A percentile compares a stretch with the other conserved stretches of the same genome.
Conservation (phyloP, 306 rosid genomes). For the Pachyrhizus erosus region DNA sequence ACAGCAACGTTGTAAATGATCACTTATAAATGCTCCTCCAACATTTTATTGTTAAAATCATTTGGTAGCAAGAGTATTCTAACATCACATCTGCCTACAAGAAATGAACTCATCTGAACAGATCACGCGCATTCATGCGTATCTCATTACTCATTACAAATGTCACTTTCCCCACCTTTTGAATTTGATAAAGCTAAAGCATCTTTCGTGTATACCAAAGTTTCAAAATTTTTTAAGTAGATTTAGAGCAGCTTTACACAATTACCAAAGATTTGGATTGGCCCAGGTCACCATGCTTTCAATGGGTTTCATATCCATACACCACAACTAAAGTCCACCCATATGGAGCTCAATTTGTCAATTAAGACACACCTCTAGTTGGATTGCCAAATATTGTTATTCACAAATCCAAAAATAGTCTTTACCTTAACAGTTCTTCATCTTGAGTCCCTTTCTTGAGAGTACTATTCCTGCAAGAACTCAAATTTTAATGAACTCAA, state of each 20-base stretch:
- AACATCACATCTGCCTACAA: not conserved
- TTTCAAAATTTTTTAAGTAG: not conserved
- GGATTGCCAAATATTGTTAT: slow-evolving; percentile 12
- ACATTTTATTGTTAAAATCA: not conserved
- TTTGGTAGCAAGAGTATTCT: not conserved
- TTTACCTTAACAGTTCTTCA: slow-evolving; percentile 87
- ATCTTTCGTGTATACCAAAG: no score
- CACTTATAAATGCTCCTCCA: not conserved
- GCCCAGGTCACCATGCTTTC: not conserved
- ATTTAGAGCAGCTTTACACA: not conserved
- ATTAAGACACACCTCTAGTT: not conserved
- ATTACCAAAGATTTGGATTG: not conserved
- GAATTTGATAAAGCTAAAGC: not conserved
- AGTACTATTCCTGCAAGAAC: slow-evolving; percentile 62
- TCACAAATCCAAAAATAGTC: slow-evolving; percentile 30
- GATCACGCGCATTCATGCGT: not conserved
- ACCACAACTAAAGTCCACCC: not conserved
- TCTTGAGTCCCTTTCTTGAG: slow-evolving; percentile 57
- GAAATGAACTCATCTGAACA: not conserved
- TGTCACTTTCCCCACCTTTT: not conserved
- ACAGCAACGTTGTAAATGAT: not conserved
- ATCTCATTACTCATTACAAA: not conserved
- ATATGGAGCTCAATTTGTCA: not conserved
- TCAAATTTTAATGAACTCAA: slow-evolving; percentile 20
- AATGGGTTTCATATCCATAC: not conserved